These are phyloP conservation scores for Eucalyptus marginata DNA, from an alignment of 345 rosid genomes.

Conservation along the genomic window DNA sequence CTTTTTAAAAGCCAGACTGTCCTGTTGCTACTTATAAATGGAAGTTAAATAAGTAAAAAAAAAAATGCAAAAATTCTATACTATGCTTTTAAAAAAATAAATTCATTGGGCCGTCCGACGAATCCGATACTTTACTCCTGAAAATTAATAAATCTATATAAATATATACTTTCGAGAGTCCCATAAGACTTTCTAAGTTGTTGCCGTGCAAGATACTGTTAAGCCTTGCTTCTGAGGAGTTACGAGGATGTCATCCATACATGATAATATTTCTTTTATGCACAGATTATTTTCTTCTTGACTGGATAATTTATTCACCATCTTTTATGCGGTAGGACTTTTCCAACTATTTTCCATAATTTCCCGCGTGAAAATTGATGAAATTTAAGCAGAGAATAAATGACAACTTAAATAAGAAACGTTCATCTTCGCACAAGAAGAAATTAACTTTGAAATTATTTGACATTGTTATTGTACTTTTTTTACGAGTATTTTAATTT, in stretches of 20 bases:
- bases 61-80: background rate
- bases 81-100: background rate
- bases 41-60: background rate
- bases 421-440: background rate
- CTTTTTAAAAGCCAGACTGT: background rate
- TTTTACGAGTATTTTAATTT: background rate
- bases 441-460: background rate
- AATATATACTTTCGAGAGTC: background rate
- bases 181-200: background rate
- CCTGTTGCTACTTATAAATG: background rate
- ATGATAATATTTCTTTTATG: background rate
- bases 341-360: background rate
- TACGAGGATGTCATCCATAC: background rate
- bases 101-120: background rate
- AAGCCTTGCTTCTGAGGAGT: background rate
- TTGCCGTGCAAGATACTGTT: background rate
- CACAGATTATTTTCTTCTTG: background rate
- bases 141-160: too few relatives aligned
- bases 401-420: background rate
- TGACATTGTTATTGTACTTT: background rate
- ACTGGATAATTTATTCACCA: background rate
- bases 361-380: background rate
- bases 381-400: background rate
- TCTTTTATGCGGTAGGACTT: background rate
- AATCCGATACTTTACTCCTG: background rate